Base-by-base conservation (phyloP, 2,329 filamentous ascomycete genomes). In the Cadophora sp. region DNA sequence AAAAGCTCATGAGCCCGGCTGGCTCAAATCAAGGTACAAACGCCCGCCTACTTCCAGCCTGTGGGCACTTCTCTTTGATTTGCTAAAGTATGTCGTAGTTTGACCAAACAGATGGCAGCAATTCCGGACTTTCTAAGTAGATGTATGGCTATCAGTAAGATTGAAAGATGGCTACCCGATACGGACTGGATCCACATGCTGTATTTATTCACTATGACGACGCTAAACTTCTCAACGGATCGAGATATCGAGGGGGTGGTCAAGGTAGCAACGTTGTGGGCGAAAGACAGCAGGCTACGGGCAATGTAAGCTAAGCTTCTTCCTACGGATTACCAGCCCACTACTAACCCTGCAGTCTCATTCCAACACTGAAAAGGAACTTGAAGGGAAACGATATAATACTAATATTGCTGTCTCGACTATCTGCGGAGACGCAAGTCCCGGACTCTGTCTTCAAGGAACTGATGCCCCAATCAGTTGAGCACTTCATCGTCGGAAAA, bases 311-410 rank as follows among this genome's bases (percentile, higher is more conserved):
- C 7, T 55, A 33, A 47, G 51, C 7, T 6, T 5, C 14, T 13
- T 20, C 24, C 51, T 55, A 7, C 24, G 18, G 16, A 18, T 33
- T 18, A 33, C 7, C 5, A 30, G 24, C 6, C 24, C 13, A 33
- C 14, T 18, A 22, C 51, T 55, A 13, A 55, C 33, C 16, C 16
- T 7, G 27, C 51, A 55, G 51, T 33, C 51, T 55, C 27, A 55
- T 55, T 36, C 51, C 51, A 36, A 33, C 14, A 14, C 4, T 55
- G 9, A 36, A 55, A 18, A 55, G 3, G 24, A 55, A 36, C 3
- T 55, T 55, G 27, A 33, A 18, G 24, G 51, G 51, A 14, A 55
- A 55, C 4, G 51, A 55, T 18, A 55, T 55, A 13, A 55, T 55
- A 18, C 9, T 55, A 22, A 18, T 18, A 14, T 18, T 55, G 7